A percentile compares a stretch with the other conserved stretches of the same genome.
Conservation (phyloP, 805 yeast genomes). For the Scheffersomyces amazonensis region DNA sequence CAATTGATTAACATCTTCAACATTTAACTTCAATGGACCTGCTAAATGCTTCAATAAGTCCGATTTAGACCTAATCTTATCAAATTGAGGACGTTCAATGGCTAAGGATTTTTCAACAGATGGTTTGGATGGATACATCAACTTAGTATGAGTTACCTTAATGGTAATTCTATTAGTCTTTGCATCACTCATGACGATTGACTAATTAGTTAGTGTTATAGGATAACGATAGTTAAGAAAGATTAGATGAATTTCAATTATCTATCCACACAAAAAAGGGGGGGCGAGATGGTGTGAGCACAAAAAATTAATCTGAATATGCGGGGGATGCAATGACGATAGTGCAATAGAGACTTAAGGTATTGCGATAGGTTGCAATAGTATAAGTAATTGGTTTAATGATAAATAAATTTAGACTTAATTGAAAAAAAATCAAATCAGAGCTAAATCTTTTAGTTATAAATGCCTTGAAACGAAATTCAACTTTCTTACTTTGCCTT, state of each 20-base stretch:
- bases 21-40: constrained; percentile 1
- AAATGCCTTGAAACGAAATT: too few species aligned
- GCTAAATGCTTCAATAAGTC: constrained; percentile 7
- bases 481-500: too few species aligned
- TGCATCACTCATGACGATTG: background rate
- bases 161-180: constrained; percentile 5
- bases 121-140: constrained; percentile 1
- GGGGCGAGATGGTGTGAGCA: too few species aligned
- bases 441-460: too few species aligned
- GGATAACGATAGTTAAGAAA: background rate
- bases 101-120: constrained; percentile 9
- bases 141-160: constrained; percentile 9
- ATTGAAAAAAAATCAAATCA: too few species aligned
- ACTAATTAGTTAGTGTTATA: background rate
- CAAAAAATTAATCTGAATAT: too few species aligned
- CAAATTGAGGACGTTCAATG: constrained; percentile 11
- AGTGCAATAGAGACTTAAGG: too few species aligned
- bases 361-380: too few species aligned
- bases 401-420: too few species aligned
- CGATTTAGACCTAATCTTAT: constrained; percentile 3
- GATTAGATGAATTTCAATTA: background rate
- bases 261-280: too few species aligned
- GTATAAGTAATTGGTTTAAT: too few species aligned
- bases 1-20: constrained; percentile 3
- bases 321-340: too few species aligned